Conservation (phyloP, 371 early-diverging fungal genomes). For the Umbelopsis sp. region DNA sequence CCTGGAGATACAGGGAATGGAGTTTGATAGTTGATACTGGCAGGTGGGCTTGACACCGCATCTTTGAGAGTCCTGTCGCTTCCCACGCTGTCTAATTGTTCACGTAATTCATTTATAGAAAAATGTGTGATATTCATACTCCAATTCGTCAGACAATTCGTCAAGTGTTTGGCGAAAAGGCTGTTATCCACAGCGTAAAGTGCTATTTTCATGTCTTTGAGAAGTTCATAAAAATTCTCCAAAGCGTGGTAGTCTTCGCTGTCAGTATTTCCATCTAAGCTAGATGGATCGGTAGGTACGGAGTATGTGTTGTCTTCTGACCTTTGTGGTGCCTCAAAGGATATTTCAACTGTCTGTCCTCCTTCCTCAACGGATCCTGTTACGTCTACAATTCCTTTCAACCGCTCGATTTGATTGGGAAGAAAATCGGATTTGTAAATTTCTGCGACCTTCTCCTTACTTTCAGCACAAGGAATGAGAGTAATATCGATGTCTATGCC, state of each 20-base stretch:
- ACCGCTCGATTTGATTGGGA: not conserved
- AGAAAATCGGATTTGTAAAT: not conserved
- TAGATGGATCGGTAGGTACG: not conserved
- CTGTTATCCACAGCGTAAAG: conserved; percentile 54
- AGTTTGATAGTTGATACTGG: not conserved
- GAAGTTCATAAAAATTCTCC: conserved; percentile 29
- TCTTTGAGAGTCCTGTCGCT: not conserved
- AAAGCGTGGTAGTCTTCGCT: conserved; percentile 22
- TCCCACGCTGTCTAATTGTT: conserved; percentile 5
- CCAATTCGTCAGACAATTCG: conserved; percentile 54
- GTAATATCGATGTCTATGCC: not conserved
- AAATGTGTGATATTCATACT: conserved; percentile 52
- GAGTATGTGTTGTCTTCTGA: not conserved
- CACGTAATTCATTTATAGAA: conserved; percentile 22
- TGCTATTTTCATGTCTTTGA: conserved; percentile 47
- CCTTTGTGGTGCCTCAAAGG: not conserved
- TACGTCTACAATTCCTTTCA: not conserved
- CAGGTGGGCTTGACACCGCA: not conserved
- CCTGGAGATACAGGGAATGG: not conserved
- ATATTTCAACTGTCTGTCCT: not conserved
- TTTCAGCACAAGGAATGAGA: not conserved
- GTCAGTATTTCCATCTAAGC: not conserved
- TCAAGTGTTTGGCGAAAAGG: conserved; percentile 54
- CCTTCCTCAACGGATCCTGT: no score
- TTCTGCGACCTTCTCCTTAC: not conserved